Evolutionary conservation across 2,329 filamentous ascomycete species (phyloP).

Genomic region (Arthroderma sp.): DNA sequence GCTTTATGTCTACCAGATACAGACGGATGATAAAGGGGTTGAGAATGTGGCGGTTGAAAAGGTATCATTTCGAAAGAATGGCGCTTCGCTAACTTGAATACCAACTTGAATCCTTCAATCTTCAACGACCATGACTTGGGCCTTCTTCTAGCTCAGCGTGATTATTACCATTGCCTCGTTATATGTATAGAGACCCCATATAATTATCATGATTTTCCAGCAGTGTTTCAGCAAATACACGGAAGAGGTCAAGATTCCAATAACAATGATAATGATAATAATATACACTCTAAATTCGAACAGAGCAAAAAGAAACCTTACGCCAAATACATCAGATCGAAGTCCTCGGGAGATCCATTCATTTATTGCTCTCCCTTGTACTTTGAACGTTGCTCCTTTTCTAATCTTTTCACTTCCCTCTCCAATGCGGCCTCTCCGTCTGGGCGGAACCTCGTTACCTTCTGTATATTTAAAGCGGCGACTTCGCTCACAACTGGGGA

Average conservation of each 20-base stretch:
- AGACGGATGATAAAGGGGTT: slow-evolving; percentile 61
- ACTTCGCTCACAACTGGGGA: slow-evolving; percentile 52
- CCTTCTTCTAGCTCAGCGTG: slow-evolving; percentile 2
- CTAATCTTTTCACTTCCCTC: slow-evolving; percentile 37
- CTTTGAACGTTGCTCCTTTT: slow-evolving; percentile 11
- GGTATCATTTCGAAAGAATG: slow-evolving; percentile 71
- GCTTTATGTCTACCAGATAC: slow-evolving; percentile 82
- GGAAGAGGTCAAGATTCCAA: too few species aligned
- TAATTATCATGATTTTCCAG: too few species aligned
- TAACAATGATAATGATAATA: too few species aligned
- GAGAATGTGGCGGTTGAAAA: slow-evolving; percentile 77
- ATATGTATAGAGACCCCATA: too few species aligned
- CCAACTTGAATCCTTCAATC: too few species aligned
- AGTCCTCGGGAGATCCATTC: too few species aligned
- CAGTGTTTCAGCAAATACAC: too few species aligned
- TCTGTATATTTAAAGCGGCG: slow-evolving; percentile 65
- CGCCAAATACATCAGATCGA: too few species aligned
- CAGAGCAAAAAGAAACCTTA: too few species aligned
- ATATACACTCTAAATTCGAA: too few species aligned
- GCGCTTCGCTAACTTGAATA: slow-evolving; percentile 36
- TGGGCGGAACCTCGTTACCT: slow-evolving; percentile 65
- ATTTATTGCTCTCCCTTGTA: too few species aligned
- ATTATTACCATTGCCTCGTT: neutral
- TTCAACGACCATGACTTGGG: slow-evolving; percentile 24
- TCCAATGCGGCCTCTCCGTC: slow-evolving; percentile 57